A percentile compares a stretch with the other conserved stretches of the same genome.
Evolutionary conservation across 164 flowering plant genomes (phyloP).

Genomic region (Saururus chinensis): DNA sequence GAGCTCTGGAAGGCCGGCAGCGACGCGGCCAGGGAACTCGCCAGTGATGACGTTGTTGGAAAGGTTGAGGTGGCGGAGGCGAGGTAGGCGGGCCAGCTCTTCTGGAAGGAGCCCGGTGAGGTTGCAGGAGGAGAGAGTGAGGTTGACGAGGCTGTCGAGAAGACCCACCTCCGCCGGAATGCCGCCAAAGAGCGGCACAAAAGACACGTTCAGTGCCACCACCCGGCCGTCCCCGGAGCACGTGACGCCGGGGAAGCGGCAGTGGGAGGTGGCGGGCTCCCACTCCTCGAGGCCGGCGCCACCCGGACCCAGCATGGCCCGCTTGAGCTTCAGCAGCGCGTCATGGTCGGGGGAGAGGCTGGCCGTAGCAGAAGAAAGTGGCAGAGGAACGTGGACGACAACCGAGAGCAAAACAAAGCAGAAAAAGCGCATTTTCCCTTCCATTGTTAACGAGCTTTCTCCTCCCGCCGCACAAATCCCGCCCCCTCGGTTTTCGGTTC

Average conservation of each 20-base stretch:
- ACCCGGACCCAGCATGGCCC: slow-evolving; percentile 27
- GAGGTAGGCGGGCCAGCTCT: slow-evolving; percentile 35
- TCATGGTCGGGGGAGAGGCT: slow-evolving; percentile 25
- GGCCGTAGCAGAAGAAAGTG: neutral
- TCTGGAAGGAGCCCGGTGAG: slow-evolving; percentile 64
- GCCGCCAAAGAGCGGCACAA: slow-evolving; percentile 32
- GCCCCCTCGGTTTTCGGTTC: too few relatives aligned
- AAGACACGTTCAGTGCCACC: slow-evolving; percentile 43
- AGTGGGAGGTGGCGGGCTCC: slow-evolving; percentile 39
- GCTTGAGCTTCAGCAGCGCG: slow-evolving; percentile 44
- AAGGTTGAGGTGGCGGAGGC: slow-evolving; percentile 46
- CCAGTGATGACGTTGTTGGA: slow-evolving; percentile 51
- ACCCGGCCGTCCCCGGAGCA: slow-evolving; percentile 51
- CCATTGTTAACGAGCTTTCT: too few relatives aligned
- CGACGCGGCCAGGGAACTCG: slow-evolving; percentile 29
- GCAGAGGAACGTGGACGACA: neutral
- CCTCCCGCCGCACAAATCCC: too few relatives aligned
- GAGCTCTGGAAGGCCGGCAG: slow-evolving; percentile 25
- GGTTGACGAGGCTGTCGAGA: slow-evolving; percentile 37
- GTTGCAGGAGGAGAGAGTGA: slow-evolving; percentile 36
- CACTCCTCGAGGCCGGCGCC: slow-evolving; percentile 52
- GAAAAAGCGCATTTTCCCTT: too few relatives aligned
- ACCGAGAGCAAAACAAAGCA: neutral
- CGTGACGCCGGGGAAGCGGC: slow-evolving; percentile 59
- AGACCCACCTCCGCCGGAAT: slow-evolving; percentile 63